Percentiles rank a stretch among this genome's conserved stretches.
Evolutionary conservation across 805 yeast species (phyloP).

Genomic region (Priceomyces carsonii): DNA sequence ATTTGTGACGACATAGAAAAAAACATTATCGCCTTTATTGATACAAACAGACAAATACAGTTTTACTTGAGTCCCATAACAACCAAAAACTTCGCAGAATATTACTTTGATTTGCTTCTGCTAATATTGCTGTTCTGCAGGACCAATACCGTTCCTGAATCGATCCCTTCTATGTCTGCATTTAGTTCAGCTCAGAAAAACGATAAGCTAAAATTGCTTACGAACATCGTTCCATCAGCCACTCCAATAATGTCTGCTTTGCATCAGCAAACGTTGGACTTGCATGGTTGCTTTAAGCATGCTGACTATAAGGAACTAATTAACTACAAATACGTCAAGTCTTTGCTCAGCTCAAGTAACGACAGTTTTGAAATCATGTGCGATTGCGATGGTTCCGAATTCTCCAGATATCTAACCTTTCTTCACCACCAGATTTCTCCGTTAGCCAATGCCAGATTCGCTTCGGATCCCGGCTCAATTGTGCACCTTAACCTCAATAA

Average conservation of each 20-base stretch:
- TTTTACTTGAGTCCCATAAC: slow-evolving; percentile 13
- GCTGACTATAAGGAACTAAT: slow-evolving; percentile 12
- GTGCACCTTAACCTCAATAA: slow-evolving; percentile 2
- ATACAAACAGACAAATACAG: slow-evolving; percentile 11
- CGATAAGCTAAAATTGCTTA: slow-evolving; percentile 1
- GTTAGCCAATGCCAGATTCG: slow-evolving; percentile 2
- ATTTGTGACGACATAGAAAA: slow-evolving; percentile 1
- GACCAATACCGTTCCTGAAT: neutral
- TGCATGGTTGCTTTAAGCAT: slow-evolving; percentile 12
- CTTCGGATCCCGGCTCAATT: slow-evolving; percentile 1
- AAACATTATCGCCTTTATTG: slow-evolving; percentile 7
- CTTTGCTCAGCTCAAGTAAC: slow-evolving; percentile 4
- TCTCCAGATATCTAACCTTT: slow-evolving; percentile 2
- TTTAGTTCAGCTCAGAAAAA: slow-evolving; percentile 2
- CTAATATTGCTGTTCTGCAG: slow-evolving; percentile 5
- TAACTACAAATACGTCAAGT: slow-evolving; percentile 10
- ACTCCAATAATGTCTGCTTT: neutral
- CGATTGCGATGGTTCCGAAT: slow-evolving; percentile 10
- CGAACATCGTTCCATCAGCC: slow-evolving; percentile 1
- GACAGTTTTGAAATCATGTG: slow-evolving; percentile 10
- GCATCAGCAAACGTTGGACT: slow-evolving; percentile 2
- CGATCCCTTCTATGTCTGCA: neutral
- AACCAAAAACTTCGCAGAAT: slow-evolving; percentile 9
- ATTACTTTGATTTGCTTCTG: slow-evolving; percentile 10
- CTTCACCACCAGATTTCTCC: slow-evolving; percentile 4